phyloP scores from a whole-genome alignment of 345 rosid genomes.

The Rhodamnia argentea region DNA sequence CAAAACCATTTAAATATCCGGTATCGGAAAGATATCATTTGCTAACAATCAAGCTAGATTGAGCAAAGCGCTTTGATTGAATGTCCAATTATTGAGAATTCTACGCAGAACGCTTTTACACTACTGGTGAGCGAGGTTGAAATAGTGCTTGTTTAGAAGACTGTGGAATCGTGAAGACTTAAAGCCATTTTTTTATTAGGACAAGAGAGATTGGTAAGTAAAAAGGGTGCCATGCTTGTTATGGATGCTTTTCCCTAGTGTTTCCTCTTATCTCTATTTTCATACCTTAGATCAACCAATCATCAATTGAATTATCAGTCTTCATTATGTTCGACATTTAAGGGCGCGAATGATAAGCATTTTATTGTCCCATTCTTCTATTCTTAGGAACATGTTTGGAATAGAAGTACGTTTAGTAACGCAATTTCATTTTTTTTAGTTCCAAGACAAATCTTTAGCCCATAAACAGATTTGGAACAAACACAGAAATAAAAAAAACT shows the following conservation, averaged over 20 bases:
- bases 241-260: accelerated
- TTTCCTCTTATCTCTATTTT: not conserved
- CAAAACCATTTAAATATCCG: not conserved
- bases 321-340: not conserved
- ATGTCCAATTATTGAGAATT: no score
- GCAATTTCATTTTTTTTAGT: no score
- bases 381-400: no score
- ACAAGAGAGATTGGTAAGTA: not conserved
- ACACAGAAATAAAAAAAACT: no score
- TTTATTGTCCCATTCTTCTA: no score
- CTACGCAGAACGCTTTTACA: not conserved
- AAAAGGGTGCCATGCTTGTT: not conserved
- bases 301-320: not conserved
- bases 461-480: no score
- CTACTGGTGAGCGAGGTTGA: not conserved
- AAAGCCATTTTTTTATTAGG: not conserved
- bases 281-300: not conserved
- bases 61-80: no score
- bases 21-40: no score
- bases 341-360: no score
- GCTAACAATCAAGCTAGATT: no score
- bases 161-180: not conserved
- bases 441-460: no score
- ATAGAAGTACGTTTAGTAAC: no score
- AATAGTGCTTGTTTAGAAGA: not conserved